These are phyloP conservation scores for Beauveria sp. DNA, from an alignment of 2,329 filamentous ascomycete genomes.

Conservation along the genomic window DNA sequence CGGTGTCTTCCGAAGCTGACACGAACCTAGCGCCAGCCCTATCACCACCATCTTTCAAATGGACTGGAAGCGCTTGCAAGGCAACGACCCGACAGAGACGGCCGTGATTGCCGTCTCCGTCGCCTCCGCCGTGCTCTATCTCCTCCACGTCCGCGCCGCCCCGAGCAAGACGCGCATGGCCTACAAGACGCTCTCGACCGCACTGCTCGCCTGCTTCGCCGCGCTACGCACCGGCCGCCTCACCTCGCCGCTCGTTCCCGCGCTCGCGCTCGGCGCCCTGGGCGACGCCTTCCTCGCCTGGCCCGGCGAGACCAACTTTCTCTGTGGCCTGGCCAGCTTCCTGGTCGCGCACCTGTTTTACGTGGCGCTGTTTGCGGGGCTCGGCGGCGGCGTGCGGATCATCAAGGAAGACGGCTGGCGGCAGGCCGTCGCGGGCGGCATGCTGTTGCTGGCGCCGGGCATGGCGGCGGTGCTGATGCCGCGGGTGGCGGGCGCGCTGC, in stretches of 20 bases:
- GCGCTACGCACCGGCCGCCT: slow-evolving; percentile 12
- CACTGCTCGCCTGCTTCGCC: slow-evolving; percentile 21
- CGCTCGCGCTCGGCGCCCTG: slow-evolving; percentile 23
- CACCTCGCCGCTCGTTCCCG: slow-evolving; percentile 17
- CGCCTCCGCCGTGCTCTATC: slow-evolving; percentile 15
- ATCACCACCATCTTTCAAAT: background rate
- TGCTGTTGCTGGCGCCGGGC: slow-evolving; percentile 18
- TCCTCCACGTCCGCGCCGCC: slow-evolving; percentile 12
- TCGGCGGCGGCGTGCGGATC: slow-evolving; percentile 4
- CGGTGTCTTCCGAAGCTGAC: background rate
- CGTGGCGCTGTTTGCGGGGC: slow-evolving; percentile 20
- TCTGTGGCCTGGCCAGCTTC: slow-evolving; percentile 27
- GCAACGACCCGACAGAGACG: background rate
- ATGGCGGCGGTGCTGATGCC: slow-evolving; percentile 23
- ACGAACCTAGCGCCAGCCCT: background rate
- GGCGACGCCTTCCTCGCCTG: slow-evolving; percentile 31
- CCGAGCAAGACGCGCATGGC: slow-evolving; percentile 22
- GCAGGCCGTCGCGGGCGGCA: slow-evolving; percentile 11
- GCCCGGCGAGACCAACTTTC: slow-evolving; percentile 24
- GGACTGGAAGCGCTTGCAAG: background rate
- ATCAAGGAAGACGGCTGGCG: slow-evolving; percentile 14
- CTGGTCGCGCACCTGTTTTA: slow-evolving; percentile 27
- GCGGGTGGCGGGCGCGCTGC: slow-evolving; percentile 17
- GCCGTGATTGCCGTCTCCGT: slow-evolving; percentile 11
- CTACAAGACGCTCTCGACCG: slow-evolving; percentile 25